phyloP scores from a whole-genome alignment of 2,329 filamentous ascomycete species.

The Furcasterigmium sp. region DNA sequence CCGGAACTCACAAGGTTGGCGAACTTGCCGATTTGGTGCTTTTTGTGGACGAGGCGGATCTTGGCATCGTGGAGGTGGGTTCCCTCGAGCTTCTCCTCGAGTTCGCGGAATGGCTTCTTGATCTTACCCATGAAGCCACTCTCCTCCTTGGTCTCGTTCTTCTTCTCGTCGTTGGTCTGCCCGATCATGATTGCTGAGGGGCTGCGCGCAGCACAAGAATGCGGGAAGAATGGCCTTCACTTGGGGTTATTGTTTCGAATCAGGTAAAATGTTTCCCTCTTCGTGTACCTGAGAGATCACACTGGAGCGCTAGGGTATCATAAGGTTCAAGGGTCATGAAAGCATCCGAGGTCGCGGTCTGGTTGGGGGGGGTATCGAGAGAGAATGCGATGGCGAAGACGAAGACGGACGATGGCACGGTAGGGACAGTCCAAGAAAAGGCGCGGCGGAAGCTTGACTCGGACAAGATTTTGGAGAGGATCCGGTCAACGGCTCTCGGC shows the following conservation, averaged over 20 bases:
- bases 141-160: constrained; percentile 17
- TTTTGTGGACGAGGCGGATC: constrained; percentile 51
- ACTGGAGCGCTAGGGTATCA: too few species aligned
- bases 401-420: neutral
- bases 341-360: too few species aligned
- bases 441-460: neutral
- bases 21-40: constrained; percentile 62
- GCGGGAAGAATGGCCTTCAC: too few species aligned
- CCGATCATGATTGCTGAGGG: constrained; percentile 4
- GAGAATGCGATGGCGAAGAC: neutral
- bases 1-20: constrained; percentile 47
- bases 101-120: constrained; percentile 39
- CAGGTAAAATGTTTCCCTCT: too few species aligned
- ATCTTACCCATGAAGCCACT: constrained; percentile 38
- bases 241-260: too few species aligned
- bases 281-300: too few species aligned
- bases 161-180: constrained; percentile 10
- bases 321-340: too few species aligned
- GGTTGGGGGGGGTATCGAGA: too few species aligned
- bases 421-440: neutral
- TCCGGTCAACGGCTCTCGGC: neutral
- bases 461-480: neutral
- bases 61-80: constrained; percentile 53
- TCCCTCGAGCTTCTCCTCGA: constrained; percentile 49
- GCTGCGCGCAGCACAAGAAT: constrained; percentile 6